These are phyloP conservation scores for Xylariales sp. DNA, from an alignment of 2,329 filamentous ascomycete genomes.

Conservation along the genomic window DNA sequence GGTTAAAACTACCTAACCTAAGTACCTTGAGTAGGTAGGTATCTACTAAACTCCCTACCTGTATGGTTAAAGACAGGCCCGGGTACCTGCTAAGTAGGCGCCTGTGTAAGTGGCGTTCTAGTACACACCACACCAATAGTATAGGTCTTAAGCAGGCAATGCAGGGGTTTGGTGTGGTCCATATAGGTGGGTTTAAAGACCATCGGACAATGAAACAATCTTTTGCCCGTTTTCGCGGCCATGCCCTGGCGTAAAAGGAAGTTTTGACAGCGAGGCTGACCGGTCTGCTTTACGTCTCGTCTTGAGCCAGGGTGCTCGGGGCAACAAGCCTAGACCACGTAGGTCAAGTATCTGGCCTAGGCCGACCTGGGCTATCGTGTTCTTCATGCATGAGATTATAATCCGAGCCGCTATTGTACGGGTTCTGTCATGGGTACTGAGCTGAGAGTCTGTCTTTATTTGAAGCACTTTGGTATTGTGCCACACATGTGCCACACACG, in stretches of 20 bases:
- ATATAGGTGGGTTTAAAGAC: background rate
- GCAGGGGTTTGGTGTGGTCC: background rate
- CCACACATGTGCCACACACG: constrained; percentile 17
- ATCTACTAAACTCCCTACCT: too few species aligned
- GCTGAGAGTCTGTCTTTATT: constrained; percentile 12
- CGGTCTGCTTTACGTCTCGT: constrained; percentile 2
- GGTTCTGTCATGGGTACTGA: constrained; percentile 13
- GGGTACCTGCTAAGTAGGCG: too few species aligned
- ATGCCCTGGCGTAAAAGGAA: constrained; percentile 21
- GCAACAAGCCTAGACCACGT: background rate
- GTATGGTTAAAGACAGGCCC: too few species aligned
- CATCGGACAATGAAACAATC: background rate
- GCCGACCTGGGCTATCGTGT: background rate
- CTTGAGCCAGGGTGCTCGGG: background rate
- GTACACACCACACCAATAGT: too few species aligned
- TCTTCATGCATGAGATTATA: constrained; percentile 26
- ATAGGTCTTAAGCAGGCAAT: too few species aligned
- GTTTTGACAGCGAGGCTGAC: constrained; percentile 13
- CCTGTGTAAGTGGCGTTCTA: too few species aligned
- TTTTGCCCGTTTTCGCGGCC: constrained; percentile 17
- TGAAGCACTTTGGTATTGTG: background rate
- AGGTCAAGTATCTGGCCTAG: background rate
- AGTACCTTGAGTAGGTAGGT: too few species aligned
- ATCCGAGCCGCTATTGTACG: constrained; percentile 19
- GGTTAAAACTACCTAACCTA: too few species aligned